Evolutionary conservation across 2,329 filamentous ascomycete genomes (phyloP).

Genomic region (Aspergillus caelatus): DNA sequence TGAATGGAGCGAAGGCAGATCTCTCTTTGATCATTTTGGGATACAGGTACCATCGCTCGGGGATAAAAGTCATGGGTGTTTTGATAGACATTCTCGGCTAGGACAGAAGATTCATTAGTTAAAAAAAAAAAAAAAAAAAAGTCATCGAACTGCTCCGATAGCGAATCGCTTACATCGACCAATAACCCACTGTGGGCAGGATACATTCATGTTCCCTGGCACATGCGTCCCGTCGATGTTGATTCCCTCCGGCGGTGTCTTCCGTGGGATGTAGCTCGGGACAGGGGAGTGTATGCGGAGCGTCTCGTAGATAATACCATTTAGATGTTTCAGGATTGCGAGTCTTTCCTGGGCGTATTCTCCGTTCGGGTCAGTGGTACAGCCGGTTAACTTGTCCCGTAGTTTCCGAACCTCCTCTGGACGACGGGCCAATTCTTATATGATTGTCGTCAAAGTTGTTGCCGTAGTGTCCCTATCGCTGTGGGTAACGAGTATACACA

Average conservation of each 20-base stretch:
- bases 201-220: conserved; percentile 24
- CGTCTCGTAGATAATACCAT: conserved; percentile 20
- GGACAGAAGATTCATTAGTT: background rate
- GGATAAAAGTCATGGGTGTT: conserved; percentile 27
- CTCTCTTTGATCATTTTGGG: conserved; percentile 38
- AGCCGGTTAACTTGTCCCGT: background rate
- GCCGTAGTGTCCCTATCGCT: background rate
- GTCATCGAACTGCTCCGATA: background rate
- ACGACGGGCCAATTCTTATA: background rate
- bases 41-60: conserved; percentile 38
- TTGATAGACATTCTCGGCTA: conserved; percentile 31
- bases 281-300: conserved; percentile 18
- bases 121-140: too few relatives aligned
- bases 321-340: conserved; percentile 13
- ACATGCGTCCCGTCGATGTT: conserved; percentile 19
- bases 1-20: conserved; percentile 39
- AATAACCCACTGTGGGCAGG: conserved; percentile 25
- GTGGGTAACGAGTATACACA: too few relatives aligned
- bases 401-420: background rate
- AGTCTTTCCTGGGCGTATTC: background rate
- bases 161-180: conserved; percentile 25
- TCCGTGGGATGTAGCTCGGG: conserved; percentile 13
- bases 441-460: background rate
- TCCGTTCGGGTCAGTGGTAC: background rate
- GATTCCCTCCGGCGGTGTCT: conserved; percentile 22